Evolutionary conservation across 345 rosid species (phyloP).

Genomic region (Ceriops tagal): DNA sequence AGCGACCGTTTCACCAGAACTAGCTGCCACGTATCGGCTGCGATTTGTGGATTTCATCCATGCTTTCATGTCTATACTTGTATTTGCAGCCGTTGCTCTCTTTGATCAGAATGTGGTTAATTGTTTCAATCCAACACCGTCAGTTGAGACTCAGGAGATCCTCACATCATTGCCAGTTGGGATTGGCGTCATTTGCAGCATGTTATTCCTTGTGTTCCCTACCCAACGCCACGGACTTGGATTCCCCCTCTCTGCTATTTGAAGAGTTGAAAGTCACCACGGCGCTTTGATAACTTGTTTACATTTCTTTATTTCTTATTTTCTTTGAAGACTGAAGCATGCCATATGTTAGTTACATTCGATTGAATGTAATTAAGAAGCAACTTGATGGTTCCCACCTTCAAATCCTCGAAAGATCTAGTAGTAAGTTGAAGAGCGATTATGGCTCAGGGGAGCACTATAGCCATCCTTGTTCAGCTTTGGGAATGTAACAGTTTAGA

Average conservation of each 20-base stretch:
- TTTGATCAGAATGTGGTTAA: slow-evolving; percentile 66
- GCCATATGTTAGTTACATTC: too few relatives aligned
- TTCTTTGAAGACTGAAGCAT: not conserved
- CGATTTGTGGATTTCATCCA: slow-evolving; percentile 72
- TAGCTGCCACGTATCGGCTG: slow-evolving; percentile 47
- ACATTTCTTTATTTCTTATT: not conserved
- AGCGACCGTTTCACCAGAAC: slow-evolving; percentile 46
- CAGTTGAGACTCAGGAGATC: slow-evolving; percentile 57
- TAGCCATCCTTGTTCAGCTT: too few relatives aligned
- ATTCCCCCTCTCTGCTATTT: slow-evolving; percentile 50
- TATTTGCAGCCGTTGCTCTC: slow-evolving; percentile 69
- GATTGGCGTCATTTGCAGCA: slow-evolving; percentile 65
- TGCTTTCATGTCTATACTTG: slow-evolving; percentile 67
- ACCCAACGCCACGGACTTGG: slow-evolving; percentile 90
- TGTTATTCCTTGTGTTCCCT: slow-evolving; percentile 81
- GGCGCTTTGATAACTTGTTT: not conserved
- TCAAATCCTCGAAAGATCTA: too few relatives aligned
- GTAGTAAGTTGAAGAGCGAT: too few relatives aligned
- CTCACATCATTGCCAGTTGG: slow-evolving; percentile 79
- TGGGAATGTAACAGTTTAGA: too few relatives aligned
- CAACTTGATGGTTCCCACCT: too few relatives aligned
- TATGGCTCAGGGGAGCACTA: too few relatives aligned
- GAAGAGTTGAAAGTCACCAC: not conserved
- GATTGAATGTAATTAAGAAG: too few relatives aligned
- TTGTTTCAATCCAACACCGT: slow-evolving; percentile 78